These are phyloP conservation scores for Neurospora sp. DNA, from an alignment of 495 filamentous ascomycete genomes.

Conservation along the genomic window DNA sequence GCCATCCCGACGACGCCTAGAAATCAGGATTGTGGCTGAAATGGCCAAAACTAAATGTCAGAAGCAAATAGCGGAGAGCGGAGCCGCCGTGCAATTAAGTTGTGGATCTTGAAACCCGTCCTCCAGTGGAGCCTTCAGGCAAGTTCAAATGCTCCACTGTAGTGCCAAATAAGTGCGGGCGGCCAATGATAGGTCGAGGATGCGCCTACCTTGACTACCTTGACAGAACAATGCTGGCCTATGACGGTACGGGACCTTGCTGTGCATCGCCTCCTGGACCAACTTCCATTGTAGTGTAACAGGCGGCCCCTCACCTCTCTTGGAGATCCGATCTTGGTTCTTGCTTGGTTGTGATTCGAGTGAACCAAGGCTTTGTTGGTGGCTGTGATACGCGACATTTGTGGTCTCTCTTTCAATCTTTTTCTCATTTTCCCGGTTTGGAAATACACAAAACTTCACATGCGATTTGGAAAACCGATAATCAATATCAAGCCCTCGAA, in stretches of 20 bases:
- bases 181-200: not conserved
- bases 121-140: not conserved
- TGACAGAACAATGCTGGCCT: not conserved
- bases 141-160: not conserved
- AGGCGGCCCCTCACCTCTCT: conserved; percentile 4
- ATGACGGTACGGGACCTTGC: not conserved
- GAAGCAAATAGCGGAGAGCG: not conserved
- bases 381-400: not conserved
- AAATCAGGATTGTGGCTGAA: not conserved
- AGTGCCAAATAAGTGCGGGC: not conserved
- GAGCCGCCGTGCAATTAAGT: not conserved
- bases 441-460: not conserved
- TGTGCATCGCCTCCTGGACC: conserved; percentile 1
- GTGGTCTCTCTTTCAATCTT: not conserved
- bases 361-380: not conserved
- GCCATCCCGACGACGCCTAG: not conserved
- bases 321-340: not conserved
- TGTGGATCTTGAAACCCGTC: not conserved
- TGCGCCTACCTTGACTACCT: not conserved
- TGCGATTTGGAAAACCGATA: not conserved
- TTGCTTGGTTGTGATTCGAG: not conserved
- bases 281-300: not conserved
- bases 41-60: not conserved
- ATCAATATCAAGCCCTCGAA: not conserved
- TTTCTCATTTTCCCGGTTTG: not conserved